Percentiles rank a stretch among this genome's conserved stretches.
Conservation (phyloP, 2,329 filamentous ascomycete species). For the Curvularia sp. region DNA sequence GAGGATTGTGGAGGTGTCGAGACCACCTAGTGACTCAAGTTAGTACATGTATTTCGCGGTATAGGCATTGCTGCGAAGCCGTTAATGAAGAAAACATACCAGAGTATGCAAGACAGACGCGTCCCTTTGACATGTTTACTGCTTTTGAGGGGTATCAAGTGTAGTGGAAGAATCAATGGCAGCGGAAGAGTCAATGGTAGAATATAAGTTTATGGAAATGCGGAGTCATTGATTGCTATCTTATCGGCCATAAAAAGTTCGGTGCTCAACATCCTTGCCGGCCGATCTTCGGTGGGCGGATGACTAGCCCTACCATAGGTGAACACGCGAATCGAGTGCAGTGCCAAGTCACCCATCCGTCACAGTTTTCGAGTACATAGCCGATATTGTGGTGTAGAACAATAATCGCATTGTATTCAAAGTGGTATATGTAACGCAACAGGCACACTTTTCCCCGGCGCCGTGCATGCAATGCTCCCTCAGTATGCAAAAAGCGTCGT, state of each 20-base stretch:
- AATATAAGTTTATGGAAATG: conserved; percentile 23
- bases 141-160: conserved; percentile 12
- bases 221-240: conserved; percentile 19
- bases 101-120: conserved; percentile 59
- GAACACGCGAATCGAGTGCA: conserved; percentile 3
- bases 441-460: conserved; percentile 7
- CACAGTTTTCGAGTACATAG: neutral
- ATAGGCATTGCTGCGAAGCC: neutral
- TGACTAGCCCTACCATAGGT: conserved; percentile 8
- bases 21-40: conserved; percentile 55
- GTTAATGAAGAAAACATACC: conserved; percentile 35
- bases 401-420: conserved; percentile 11
- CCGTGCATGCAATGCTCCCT: conserved; percentile 19
- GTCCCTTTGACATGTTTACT: conserved; percentile 50
- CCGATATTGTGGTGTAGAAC: neutral
- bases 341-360: conserved; percentile 1
- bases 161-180: conserved; percentile 16
- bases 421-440: conserved; percentile 12
- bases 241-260: conserved; percentile 30
- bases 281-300: conserved; percentile 29
- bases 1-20: conserved; percentile 63
- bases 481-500: conserved; percentile 2
- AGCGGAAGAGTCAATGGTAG: conserved; percentile 17
- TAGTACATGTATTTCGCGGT: conserved; percentile 24
- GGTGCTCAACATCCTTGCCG: conserved; percentile 23